Conservation (phyloP, 2,329 filamentous ascomycete species). For the Paecilomyces variotii region DNA sequence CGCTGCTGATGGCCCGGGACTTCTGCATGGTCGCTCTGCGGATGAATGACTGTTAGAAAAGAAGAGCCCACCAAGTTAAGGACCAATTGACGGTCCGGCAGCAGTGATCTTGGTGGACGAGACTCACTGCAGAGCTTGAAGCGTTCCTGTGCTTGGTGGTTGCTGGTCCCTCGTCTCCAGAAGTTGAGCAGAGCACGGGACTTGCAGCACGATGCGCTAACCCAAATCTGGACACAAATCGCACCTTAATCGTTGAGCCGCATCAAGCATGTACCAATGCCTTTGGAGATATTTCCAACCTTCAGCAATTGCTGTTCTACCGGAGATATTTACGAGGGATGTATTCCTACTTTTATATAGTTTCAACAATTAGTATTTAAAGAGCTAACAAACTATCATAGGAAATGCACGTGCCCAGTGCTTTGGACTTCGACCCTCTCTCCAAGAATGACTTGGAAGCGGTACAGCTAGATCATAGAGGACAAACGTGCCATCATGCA, state of each 20-base stretch:
- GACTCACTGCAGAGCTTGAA: neutral
- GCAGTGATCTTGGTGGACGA: neutral
- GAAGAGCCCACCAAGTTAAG: conserved; percentile 16
- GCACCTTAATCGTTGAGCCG: neutral
- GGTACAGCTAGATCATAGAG: neutral
- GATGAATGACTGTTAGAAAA: conserved; percentile 15
- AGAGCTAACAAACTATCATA: neutral
- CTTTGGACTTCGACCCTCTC: neutral
- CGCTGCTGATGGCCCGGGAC: conserved; percentile 36
- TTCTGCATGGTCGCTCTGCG: conserved; percentile 37
- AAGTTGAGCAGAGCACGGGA: neutral
- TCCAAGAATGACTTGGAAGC: neutral
- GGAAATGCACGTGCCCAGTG: neutral
- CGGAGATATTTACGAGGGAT: neutral
- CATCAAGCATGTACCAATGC: neutral
- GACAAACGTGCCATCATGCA: conserved; percentile 3
- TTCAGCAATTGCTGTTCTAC: neutral
- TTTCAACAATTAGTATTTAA: neutral
- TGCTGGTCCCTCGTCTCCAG: neutral
- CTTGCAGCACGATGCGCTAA: neutral
- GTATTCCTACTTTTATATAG: neutral
- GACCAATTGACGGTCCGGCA: neutral
- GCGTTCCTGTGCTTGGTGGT: neutral
- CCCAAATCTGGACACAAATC: neutral
- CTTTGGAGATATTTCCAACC: neutral